Percentiles rank a stretch among this genome's conserved stretches.
Evolutionary conservation across 352 stramenopile species (phyloP).

Genomic region (Phytophthora kernoviae): DNA sequence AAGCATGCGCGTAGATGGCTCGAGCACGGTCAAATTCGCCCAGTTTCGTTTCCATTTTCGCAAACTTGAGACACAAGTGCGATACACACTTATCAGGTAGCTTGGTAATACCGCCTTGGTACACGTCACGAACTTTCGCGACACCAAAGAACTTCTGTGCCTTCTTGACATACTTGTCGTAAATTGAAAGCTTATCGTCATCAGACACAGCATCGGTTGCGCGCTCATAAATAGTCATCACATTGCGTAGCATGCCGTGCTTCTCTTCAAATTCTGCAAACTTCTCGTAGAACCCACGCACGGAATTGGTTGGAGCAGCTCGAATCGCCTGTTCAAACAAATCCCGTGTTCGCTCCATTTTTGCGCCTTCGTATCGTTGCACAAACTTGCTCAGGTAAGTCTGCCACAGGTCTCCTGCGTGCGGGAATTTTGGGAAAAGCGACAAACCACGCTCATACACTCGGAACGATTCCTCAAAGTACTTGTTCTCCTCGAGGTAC

Average conservation of each 20-base stretch:
- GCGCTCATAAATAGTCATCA: conserved; percentile 95
- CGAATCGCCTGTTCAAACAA: conserved; percentile 96
- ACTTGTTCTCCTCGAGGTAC: conserved; percentile 97
- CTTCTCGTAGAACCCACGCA: conserved; percentile 76
- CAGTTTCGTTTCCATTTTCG: conserved; percentile 95
- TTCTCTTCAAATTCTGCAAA: conserved; percentile 98
- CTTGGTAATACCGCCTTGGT: conserved; percentile 94
- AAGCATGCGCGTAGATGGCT: conserved; percentile 94
- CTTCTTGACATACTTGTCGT: conserved; percentile 94
- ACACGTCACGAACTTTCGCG: conserved; percentile 96
- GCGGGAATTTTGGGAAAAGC: conserved; percentile 93
- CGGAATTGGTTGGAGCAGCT: conserved; percentile 85
- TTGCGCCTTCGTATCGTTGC: conserved; percentile 93
- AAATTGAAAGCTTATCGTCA: conserved; percentile 94
- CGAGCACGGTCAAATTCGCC: conserved; percentile 97
- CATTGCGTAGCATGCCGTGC: conserved; percentile 95
- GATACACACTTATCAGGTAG: conserved; percentile 92
- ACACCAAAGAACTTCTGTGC: conserved; percentile 97
- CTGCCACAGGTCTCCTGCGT: conserved; percentile 96
- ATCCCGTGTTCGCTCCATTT: conserved; percentile 97
- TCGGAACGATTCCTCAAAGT: conserved; percentile 96
- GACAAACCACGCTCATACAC: conserved; percentile 91
- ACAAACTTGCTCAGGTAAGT: conserved; percentile 96
- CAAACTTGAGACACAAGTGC: conserved; percentile 96
- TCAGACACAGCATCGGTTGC: conserved; percentile 89